phyloP scores from a whole-genome alignment of 1,284 basidiomycete species.

The Pseudozyma sp. region DNA sequence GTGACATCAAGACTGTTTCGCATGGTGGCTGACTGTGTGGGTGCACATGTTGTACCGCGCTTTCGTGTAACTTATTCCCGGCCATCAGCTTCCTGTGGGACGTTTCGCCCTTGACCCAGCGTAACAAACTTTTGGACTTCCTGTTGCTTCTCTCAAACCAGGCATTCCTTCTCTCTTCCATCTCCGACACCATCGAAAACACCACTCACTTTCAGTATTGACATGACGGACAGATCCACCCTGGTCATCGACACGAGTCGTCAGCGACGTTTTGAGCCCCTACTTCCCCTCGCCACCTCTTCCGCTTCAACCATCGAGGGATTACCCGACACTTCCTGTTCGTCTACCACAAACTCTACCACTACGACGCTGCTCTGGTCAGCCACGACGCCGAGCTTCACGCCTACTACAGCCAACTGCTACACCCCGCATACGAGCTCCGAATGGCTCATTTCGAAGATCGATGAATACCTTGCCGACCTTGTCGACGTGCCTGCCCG shows the following conservation, averaged over 20 bases:
- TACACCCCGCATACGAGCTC: background rate
- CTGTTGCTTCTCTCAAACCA: too few relatives aligned
- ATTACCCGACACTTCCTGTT: conserved; percentile 1
- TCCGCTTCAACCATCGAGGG: background rate
- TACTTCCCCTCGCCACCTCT: background rate
- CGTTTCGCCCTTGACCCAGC: too few relatives aligned
- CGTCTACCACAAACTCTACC: conserved; percentile 5
- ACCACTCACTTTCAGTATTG: background rate
- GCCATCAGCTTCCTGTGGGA: too few relatives aligned
- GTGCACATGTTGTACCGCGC: too few relatives aligned
- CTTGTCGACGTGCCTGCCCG: conserved; percentile 1
- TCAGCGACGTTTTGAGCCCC: background rate
- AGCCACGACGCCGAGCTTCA: conserved; percentile 4
- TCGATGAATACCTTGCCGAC: conserved; percentile 40
- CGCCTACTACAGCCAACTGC: background rate
- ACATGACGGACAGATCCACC: conserved; percentile 12
- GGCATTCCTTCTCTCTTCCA: background rate
- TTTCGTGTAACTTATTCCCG: too few relatives aligned
- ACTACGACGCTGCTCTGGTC: conserved; percentile 5
- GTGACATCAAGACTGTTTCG: too few relatives aligned
- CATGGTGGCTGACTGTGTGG: too few relatives aligned
- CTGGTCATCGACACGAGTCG: conserved; percentile 42
- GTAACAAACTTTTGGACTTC: too few relatives aligned
- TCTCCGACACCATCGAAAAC: background rate
- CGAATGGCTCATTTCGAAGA: conserved; percentile 31